Conservation (phyloP, 2,329 filamentous ascomycete species). For the Pseudocercospora vitis region DNA sequence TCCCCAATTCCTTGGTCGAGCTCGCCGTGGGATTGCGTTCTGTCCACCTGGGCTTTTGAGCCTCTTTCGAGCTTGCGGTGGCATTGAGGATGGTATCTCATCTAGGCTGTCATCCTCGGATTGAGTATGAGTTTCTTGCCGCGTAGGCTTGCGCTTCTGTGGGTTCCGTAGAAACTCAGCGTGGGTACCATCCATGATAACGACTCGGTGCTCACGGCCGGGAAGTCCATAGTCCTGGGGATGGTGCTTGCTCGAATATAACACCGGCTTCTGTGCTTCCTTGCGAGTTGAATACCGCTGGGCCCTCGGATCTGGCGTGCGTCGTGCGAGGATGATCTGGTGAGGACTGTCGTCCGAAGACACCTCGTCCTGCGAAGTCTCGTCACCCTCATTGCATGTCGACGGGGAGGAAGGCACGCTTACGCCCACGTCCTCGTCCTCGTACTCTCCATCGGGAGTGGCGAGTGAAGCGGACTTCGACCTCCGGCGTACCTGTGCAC, state of each 20-base stretch:
- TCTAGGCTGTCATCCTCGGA: not conserved
- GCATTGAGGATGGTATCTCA: not conserved
- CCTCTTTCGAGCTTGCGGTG: slow-evolving; percentile 16
- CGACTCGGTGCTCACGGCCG: slow-evolving; percentile 22
- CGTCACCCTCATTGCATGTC: not conserved
- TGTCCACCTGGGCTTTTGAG: slow-evolving; percentile 12
- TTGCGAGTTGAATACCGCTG: slow-evolving; percentile 26
- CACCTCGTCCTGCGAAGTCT: slow-evolving; percentile 9
- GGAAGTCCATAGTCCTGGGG: slow-evolving; percentile 30
- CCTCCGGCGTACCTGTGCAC: slow-evolving; percentile 14
- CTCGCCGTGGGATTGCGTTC: not conserved
- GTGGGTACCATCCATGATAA: not conserved
- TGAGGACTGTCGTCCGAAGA: not conserved
- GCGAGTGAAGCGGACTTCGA: slow-evolving; percentile 17
- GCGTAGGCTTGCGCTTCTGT: slow-evolving; percentile 9
- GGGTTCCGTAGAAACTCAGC: not conserved
- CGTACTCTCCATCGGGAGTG: slow-evolving; percentile 1
- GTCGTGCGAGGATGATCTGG: slow-evolving; percentile 3
- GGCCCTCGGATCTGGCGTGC: slow-evolving; percentile 28
- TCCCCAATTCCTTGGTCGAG: not conserved
- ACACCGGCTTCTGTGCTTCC: slow-evolving; percentile 26
- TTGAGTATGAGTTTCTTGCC: no score
- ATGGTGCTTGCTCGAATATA: slow-evolving; percentile 30
- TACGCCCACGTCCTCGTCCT: slow-evolving; percentile 11
- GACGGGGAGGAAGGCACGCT: not conserved